Conservation (phyloP, 768 basidiomycete genomes). For the Pisolithus marmoratus region DNA sequence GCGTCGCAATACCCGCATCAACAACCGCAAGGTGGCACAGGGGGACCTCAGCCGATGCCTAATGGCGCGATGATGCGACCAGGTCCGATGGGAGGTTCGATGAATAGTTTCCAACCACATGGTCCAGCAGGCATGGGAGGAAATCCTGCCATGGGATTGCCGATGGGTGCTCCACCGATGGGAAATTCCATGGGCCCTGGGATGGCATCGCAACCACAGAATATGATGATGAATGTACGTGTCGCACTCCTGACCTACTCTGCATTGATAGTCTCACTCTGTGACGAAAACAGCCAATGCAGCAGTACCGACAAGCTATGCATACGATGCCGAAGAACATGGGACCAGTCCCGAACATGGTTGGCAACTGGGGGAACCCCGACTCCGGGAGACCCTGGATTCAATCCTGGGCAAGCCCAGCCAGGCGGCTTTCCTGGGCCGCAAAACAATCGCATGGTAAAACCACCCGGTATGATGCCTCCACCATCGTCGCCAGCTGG, state of each 20-base stretch:
- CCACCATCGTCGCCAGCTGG: conserved; percentile 49
- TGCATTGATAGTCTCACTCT: conserved; percentile 7
- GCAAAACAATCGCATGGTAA: conserved; percentile 27
- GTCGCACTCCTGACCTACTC: background rate
- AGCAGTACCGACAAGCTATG: conserved; percentile 37
- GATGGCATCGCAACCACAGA: conserved; percentile 24
- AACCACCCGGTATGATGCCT: conserved; percentile 41
- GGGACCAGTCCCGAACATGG: conserved; percentile 16
- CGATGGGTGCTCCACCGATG: conserved; percentile 29
- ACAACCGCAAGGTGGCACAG: conserved; percentile 23
- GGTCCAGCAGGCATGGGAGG: conserved; percentile 22
- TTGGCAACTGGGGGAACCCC: conserved; percentile 38
- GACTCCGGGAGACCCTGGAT: conserved; percentile 38
- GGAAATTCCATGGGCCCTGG: conserved; percentile 11
- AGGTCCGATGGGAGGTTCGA: conserved; percentile 28
- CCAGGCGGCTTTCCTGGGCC: conserved; percentile 29
- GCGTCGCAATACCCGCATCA: conserved; percentile 30
- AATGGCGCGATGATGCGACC: conserved; percentile 37
- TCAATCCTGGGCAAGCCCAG: conserved; percentile 30
- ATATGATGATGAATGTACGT: conserved; percentile 26
- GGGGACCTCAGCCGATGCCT: conserved; percentile 31
- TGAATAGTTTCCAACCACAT: conserved; percentile 29
- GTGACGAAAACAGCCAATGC: conserved; percentile 15
- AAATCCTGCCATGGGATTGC: conserved; percentile 29
- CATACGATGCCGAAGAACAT: conserved; percentile 31